Evolutionary conservation across 257 asterid genomes (phyloP).

Genomic region (Plantago major): DNA sequence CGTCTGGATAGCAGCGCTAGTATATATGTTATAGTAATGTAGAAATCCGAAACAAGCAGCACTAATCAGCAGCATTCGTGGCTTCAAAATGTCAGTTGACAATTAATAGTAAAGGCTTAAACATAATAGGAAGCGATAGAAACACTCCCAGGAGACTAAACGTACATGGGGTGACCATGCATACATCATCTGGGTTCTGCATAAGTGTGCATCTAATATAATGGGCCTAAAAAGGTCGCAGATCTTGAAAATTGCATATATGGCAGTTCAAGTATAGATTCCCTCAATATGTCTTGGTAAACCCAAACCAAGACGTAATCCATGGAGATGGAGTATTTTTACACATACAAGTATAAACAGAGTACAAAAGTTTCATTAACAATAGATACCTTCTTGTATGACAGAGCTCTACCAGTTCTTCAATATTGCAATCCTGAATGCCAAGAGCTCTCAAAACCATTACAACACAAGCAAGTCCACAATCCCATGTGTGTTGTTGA

Average conservation of each 20-base stretch:
- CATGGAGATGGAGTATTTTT: background rate
- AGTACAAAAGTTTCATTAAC: background rate
- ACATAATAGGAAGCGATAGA: too few species aligned
- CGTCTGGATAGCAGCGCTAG: background rate
- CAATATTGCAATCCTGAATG: slow-evolving; percentile 37
- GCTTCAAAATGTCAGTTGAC: too few species aligned
- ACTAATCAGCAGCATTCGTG: background rate
- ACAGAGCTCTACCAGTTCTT: slow-evolving; percentile 62
- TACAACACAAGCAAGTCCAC: slow-evolving; percentile 93
- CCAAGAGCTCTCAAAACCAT: slow-evolving; percentile 80
- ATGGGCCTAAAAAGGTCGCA: background rate
- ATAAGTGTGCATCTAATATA: too few species aligned
- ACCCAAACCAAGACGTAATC: too few species aligned
- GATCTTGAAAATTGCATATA: background rate
- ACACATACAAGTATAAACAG: background rate
- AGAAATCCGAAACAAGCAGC: background rate
- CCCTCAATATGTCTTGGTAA: background rate
- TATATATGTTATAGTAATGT: background rate
- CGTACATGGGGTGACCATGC: too few species aligned
- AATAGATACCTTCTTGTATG: slow-evolving; percentile 65
- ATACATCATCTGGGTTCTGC: too few species aligned
- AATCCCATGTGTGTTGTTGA: slow-evolving; percentile 83
- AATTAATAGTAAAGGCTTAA: too few species aligned
- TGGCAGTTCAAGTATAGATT: background rate
- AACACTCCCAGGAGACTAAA: too few species aligned